Percentiles rank a stretch among this genome's conserved stretches.
These are phyloP conservation scores for Metschnikowia kunwiensis DNA, from an alignment of 805 yeast species.

Conservation along the genomic window DNA sequence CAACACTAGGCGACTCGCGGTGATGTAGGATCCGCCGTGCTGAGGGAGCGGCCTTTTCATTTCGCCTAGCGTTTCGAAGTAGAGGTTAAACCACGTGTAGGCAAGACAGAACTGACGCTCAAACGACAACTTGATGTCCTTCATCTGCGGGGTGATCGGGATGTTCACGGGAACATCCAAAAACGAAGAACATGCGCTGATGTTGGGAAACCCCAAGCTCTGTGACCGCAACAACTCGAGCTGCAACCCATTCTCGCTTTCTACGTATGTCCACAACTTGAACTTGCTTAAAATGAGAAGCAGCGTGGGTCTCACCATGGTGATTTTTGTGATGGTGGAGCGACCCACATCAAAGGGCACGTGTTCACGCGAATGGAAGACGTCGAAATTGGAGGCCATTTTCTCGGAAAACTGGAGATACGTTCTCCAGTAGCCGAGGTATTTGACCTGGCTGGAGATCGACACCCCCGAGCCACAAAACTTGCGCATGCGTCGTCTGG, in stretches of 20 bases:
- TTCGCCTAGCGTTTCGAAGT: conserved; percentile 22
- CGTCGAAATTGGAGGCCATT: conserved; percentile 6
- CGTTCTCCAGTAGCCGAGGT: conserved; percentile 52
- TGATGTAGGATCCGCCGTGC: conserved; percentile 1
- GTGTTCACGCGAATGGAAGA: conserved; percentile 4
- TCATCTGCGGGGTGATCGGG: conserved; percentile 7
- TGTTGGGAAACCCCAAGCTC: conserved; percentile 10
- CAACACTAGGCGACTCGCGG: conserved; percentile 5
- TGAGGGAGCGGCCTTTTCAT: conserved; percentile 11
- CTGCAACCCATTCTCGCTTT: conserved; percentile 4
- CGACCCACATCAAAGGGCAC: conserved; percentile 8
- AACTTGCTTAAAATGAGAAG: conserved; percentile 12
- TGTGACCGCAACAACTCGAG: conserved; percentile 3
- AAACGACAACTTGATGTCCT: conserved; percentile 19
- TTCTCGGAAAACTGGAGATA: conserved; percentile 8
- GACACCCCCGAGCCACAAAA: conserved; percentile 66
- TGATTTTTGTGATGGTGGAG: conserved; percentile 14
- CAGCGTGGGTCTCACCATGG: conserved; percentile 11
- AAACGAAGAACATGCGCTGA: conserved; percentile 6
- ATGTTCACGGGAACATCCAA: conserved; percentile 9
- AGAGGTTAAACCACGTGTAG: conserved; percentile 31
- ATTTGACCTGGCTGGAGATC: conserved; percentile 65
- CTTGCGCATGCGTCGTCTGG: conserved; percentile 52
- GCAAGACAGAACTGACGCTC: conserved; percentile 15
- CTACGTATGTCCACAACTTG: conserved; percentile 13